Percentiles rank a stretch among this genome's conserved stretches.
phyloP scores from a whole-genome alignment of 2,329 filamentous ascomycete species.

The Alternaria rosae region DNA sequence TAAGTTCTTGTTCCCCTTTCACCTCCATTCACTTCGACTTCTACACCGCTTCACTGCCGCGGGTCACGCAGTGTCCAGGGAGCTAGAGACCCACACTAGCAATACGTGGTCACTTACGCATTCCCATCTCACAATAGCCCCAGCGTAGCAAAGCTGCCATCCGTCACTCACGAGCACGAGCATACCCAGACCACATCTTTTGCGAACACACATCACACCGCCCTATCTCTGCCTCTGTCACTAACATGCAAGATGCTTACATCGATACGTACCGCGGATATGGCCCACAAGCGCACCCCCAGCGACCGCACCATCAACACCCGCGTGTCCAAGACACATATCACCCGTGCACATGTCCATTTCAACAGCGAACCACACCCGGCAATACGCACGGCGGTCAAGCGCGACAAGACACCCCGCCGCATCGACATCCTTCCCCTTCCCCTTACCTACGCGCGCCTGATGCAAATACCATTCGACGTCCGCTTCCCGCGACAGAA shows the following conservation, averaged over 20 bases:
- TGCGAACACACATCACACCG: not conserved
- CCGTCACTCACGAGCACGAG: not conserved
- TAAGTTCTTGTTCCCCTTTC: not conserved
- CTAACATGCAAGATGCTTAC: rapidly evolving
- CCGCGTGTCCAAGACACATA: not conserved
- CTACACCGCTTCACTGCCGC: not conserved
- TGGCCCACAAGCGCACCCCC: not conserved
- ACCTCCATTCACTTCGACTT: not conserved
- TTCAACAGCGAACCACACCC: not conserved
- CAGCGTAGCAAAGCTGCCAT: not conserved
- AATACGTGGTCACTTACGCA: not conserved
- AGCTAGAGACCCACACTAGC: not conserved
- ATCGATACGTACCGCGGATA: not conserved
- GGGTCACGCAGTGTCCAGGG: not conserved
- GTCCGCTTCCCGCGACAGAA: not conserved
- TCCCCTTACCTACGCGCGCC: not conserved
- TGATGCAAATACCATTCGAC: not conserved
- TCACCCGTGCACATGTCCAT: not conserved
- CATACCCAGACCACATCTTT: not conserved
- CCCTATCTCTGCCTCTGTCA: rapidly evolving
- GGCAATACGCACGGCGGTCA: not conserved
- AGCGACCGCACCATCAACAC: not conserved
- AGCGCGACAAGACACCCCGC: not conserved
- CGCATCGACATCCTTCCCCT: not conserved
- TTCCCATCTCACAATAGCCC: not conserved